A percentile compares a stretch with the other conserved stretches of the same genome.
phyloP scores from a whole-genome alignment of 257 asterid species.

The Craterostigma plantagineum region DNA sequence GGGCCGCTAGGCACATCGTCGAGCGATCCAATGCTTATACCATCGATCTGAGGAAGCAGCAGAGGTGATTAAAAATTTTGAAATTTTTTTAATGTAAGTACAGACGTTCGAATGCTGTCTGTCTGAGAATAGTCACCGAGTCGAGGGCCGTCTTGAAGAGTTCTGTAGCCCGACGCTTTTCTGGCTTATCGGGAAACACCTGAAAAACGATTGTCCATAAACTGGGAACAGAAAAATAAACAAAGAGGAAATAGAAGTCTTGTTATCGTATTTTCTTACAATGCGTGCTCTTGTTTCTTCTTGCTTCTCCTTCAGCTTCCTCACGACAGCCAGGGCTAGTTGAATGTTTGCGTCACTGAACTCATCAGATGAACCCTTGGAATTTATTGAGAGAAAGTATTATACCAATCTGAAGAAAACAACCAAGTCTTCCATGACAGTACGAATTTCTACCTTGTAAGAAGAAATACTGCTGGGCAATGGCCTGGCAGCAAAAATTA shows the following conservation, averaged over 20 bases:
- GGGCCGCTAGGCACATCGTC: conserved; percentile 91
- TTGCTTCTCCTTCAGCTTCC: conserved; percentile 59
- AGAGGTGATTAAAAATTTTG: not conserved
- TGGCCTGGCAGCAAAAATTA: conserved; percentile 33
- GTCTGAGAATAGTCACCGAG: conserved; percentile 33
- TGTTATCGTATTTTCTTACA: conserved; percentile 25
- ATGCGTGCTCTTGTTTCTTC: conserved; percentile 83
- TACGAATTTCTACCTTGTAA: conserved; percentile 47
- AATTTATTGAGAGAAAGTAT: conserved; percentile 5
- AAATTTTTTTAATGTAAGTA: not conserved
- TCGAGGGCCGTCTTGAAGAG: conserved; percentile 76
- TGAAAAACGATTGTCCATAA: conserved; percentile 11
- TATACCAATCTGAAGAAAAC: not conserved
- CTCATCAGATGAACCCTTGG: conserved; percentile 93
- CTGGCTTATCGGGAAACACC: conserved; percentile 97
- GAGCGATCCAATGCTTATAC: conserved; percentile 52
- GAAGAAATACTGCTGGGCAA: conserved; percentile 80
- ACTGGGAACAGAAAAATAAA: not conserved
- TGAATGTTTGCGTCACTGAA: conserved; percentile 94
- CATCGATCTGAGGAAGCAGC: conserved; percentile 45
- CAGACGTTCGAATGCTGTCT: not conserved
- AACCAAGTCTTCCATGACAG: not conserved
- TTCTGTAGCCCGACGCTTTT: conserved; percentile 81
- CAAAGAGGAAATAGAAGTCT: conserved; percentile 2
- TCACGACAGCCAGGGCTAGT: conserved; percentile 65